phyloP scores from a whole-genome alignment of 2,329 filamentous ascomycete species.

The Coleophoma cylindrospora region DNA sequence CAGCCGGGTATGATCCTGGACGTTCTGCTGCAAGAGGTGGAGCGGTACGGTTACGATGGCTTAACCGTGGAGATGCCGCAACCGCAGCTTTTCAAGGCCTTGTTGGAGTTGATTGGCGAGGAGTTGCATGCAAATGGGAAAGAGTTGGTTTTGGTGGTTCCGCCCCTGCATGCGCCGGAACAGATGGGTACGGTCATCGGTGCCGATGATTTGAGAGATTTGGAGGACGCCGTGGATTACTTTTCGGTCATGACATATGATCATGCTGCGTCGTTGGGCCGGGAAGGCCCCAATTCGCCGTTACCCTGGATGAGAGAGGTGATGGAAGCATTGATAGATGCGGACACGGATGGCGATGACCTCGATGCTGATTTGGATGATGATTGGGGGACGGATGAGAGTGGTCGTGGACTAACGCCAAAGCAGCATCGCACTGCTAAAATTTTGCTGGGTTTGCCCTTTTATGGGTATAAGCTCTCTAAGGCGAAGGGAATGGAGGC shows the following conservation, averaged over 20 bases:
- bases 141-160: constrained; percentile 1
- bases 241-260: constrained; percentile 2
- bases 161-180: background rate
- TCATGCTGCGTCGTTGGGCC: background rate
- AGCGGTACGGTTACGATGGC: background rate
- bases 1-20: background rate
- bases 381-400: background rate
- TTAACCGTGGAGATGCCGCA: background rate
- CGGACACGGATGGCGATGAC: background rate
- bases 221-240: constrained; percentile 1
- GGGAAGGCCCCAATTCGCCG: background rate
- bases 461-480: constrained; percentile 1
- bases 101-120: background rate
- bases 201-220: constrained; percentile 1
- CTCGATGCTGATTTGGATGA: background rate
- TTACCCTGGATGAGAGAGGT: background rate
- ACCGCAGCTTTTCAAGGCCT: background rate
- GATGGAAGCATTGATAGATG: constrained; percentile 1
- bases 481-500: constrained; percentile 1
- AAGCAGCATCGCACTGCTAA: background rate
- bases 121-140: background rate
- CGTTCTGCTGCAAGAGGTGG: background rate
- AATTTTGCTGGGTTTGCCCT: background rate
- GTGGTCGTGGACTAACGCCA: background rate
- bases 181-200: background rate